Conservation (phyloP, 73 alveolate genomes). For the Paramecium biaurelia region DNA sequence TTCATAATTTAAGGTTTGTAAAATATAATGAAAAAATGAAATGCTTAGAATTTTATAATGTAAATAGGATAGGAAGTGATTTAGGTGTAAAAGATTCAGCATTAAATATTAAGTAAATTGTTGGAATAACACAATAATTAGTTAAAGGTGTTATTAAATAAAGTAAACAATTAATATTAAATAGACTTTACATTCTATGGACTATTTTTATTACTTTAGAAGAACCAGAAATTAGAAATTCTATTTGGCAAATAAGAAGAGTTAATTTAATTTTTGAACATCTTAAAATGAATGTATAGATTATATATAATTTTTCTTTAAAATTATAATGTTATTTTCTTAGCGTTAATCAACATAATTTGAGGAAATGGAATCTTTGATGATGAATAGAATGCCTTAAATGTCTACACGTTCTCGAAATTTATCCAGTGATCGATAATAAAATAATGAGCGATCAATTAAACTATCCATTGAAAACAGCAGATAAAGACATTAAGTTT, state of each 20-base stretch:
- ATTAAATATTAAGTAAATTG: neutral
- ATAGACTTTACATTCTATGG: neutral
- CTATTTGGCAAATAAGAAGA: neutral
- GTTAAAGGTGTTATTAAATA: neutral
- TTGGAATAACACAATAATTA: neutral
- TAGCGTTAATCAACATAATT: neutral
- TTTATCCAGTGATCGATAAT: neutral
- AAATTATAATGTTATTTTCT: neutral
- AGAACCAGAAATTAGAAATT: neutral
- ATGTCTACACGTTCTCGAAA: neutral
- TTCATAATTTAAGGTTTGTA: neutral
- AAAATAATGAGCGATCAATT: neutral
- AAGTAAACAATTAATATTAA: neutral
- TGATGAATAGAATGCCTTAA: neutral
- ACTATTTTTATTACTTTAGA: neutral
- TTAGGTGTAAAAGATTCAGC: neutral
- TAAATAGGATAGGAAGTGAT: neutral
- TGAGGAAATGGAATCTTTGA: neutral
- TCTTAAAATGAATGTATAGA: neutral
- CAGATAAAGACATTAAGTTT: neutral
- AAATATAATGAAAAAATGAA: neutral
- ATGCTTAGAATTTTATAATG: neutral
- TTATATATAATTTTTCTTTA: neutral
- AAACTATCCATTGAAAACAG: neutral
- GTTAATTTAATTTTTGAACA: neutral